Base-by-base conservation (phyloP, 2,329 filamentous ascomycete species). In the Pseudodiploospora longispora region DNA sequence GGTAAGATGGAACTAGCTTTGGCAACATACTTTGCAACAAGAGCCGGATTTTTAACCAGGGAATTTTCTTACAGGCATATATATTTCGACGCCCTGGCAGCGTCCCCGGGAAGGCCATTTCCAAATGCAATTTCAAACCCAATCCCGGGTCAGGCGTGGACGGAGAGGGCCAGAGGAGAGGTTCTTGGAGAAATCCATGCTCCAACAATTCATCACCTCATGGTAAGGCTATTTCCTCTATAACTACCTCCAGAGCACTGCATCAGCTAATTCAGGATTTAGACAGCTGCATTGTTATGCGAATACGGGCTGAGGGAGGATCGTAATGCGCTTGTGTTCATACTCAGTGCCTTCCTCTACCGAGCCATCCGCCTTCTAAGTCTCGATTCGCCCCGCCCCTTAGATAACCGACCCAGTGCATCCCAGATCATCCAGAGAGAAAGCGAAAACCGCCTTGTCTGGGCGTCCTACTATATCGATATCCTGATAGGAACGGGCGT, bases 401-500 rank as follows among this genome's bases (percentile, higher is more conserved):
- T 49, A 6, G 38, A 34, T 3, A 42, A 36, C 27, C 37, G 42
- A 6, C 27, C 32, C 4, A 45, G 44, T 19, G 39, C 41, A 5
- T 35, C 39, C 4, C 48, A 52, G 10, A 43, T 50, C 19, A 47
- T 46, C 27, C 43, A 50, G 27, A 37, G 50, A 28, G 53, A 55
- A 19, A 46, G 44, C 7, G 49, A 55, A 27, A 50, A 49, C 10
- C 46, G 54, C 5, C 46, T 56, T n/a, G 49, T 55, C 3, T 56
- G 54, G 54, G 50, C 53, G 5, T 54, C 50, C 40, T 56, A 51
- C n/a, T 46, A 52, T 30, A 40, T 55, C 8, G 54, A 56, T 31
- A 38, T 46, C 6, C 47, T 54, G 19, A 43, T 50, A 4, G 50
- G 50, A 6, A 52, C 48, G 27, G 53, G 52, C 7, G 48, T 52